A percentile compares a stretch with the other conserved stretches of the same genome.
Evolutionary conservation across 2,329 filamentous ascomycete species (phyloP).

Genomic region (Penicillium freii): DNA sequence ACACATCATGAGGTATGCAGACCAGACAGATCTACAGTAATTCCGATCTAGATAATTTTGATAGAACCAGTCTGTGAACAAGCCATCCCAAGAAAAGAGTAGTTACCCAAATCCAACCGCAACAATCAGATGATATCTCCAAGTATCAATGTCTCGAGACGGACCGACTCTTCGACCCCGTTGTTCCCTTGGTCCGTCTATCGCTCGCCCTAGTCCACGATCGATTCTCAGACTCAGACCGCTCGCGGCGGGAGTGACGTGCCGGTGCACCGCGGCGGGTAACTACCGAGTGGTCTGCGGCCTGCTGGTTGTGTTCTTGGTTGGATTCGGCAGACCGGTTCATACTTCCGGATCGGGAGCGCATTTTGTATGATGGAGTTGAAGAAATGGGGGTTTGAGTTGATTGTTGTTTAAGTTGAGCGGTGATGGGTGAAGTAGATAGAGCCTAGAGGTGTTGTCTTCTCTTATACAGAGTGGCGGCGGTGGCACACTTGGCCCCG

Average conservation of each 20-base stretch:
- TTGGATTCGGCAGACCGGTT: neutral
- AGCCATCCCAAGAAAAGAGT: neutral
- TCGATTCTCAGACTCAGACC: neutral
- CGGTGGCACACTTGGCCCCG: constrained; percentile 3
- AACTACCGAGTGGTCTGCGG: constrained; percentile 4
- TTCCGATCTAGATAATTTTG: neutral
- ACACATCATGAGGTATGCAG: neutral
- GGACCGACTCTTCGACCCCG: constrained; percentile 1
- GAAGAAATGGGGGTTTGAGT: neutral
- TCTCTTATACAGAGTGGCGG: constrained; percentile 9
- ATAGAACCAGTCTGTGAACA: no score
- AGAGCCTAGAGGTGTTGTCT: neutral
- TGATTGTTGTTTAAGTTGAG: neutral
- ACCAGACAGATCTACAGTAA: no score
- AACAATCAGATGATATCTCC: neutral
- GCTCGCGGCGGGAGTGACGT: neutral
- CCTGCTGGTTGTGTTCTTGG: neutral
- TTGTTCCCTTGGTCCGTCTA: neutral
- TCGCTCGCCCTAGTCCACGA: neutral
- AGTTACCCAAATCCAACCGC: neutral
- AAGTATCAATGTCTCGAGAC: constrained; percentile 3
- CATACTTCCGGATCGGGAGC: neutral
- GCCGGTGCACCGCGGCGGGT: constrained; percentile 6
- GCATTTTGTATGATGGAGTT: neutral
- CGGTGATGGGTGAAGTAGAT: neutral